Percentiles rank a stretch among this genome's conserved stretches.
Conservation (phyloP, 78 protist genomes). For the Dictyostelium capitatum region DNA sequence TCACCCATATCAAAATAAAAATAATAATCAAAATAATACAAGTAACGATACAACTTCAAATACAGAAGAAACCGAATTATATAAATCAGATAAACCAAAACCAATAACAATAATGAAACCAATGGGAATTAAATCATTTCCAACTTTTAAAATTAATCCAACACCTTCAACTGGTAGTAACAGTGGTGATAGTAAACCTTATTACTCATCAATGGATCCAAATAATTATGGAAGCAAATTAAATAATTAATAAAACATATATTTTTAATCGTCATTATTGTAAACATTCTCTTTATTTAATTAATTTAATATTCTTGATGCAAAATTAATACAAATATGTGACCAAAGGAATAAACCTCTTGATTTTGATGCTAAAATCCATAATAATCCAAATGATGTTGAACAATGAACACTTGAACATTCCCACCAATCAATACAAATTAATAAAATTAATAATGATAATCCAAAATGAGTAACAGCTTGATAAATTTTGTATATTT, state of each 20-base stretch:
- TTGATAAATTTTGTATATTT: neutral
- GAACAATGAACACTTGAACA: constrained; percentile 28
- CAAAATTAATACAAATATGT: constrained; percentile 45
- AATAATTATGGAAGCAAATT: constrained; percentile 67
- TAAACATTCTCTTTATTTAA: too few species aligned
- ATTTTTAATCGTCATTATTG: too few species aligned
- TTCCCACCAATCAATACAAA: constrained; percentile 58
- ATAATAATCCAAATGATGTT: constrained; percentile 31
- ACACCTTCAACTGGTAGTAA: neutral
- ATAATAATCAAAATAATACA: neutral
- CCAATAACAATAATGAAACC: constrained; percentile 48
- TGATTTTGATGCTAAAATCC: constrained; percentile 11
- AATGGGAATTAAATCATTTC: constrained; percentile 37
- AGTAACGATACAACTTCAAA: neutral
- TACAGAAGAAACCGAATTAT: constrained; percentile 14
- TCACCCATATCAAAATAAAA: neutral
- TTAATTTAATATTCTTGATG: constrained; percentile 4
- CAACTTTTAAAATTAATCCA: constrained; percentile 69
- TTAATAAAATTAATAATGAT: neutral
- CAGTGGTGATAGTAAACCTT: neutral
- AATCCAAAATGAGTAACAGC: neutral
- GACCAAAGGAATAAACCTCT: constrained; percentile 71
- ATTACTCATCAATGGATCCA: constrained; percentile 73
- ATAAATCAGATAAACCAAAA: neutral
- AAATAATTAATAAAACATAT: neutral